Evolutionary conservation across 495 filamentous ascomycete genomes (phyloP), one percentile per base, ranked within the genome.

Genomic region (Aspergillus coremiiformis): DNA sequence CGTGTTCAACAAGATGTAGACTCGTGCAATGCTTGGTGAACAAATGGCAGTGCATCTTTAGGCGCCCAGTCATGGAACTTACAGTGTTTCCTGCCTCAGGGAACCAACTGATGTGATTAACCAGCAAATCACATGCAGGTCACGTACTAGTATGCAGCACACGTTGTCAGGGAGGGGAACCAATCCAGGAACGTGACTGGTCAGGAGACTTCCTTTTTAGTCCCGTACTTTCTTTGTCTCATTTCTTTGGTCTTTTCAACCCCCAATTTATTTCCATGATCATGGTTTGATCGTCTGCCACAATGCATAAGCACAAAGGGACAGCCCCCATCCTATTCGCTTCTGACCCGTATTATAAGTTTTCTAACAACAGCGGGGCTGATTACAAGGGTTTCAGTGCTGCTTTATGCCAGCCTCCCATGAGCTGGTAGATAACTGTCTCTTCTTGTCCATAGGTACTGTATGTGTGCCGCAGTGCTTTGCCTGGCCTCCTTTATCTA

Each of bases 11-110:
- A 21, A n/a, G 27, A 30, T 9, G 24, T 12, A 11, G 26, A 32
- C 30, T 33, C 29, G 22, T 22, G 27, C 27, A 48, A 33, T 37
- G 4, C 10, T 19, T 39, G n/a, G 14, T 50, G 39, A 54, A 51
- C 59, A 61, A 55, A 61, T 61, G 51, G 32, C 23, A 47, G 22
- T 39, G 21, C 39, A 42, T 49, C 54, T 29, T 59, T 62, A 62
- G 50, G 60, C 60, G 60, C 60, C 60, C 53, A 56, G 21, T 20
- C 5, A n/a, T 3, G 12, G 32, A n/a, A n/a, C n/a, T n/a, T n/a
- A 30, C 12, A 11, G 27, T 7, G 27, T 4, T 30, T 30, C 27
- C 27, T 35, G 32, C 32, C 32, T 35, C 12, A 35, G 14, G 12
- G 32, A 14, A 35, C 11, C 11, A 43, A 43, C 4, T 42, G 54